These are phyloP conservation scores for Mycena sp. DNA, from an alignment of 1,284 basidiomycete species.

Conservation along the genomic window DNA sequence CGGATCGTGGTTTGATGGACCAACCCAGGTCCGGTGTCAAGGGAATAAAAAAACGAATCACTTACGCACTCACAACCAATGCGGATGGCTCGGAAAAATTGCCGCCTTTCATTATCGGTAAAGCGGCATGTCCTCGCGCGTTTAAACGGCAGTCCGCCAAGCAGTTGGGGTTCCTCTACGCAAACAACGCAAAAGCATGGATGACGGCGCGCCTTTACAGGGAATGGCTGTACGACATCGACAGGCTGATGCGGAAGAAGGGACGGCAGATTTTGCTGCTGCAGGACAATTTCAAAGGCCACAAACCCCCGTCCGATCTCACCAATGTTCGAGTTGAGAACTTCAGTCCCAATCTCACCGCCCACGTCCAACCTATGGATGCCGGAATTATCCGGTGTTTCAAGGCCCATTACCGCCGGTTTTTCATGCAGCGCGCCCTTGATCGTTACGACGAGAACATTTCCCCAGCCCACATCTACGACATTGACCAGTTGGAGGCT, in stretches of 20 bases:
- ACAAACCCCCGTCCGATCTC: constrained; percentile 35
- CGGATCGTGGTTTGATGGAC: constrained; percentile 41
- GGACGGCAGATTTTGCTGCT: constrained; percentile 39
- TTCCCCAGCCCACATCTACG: constrained; percentile 43
- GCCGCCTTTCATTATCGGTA: constrained; percentile 45
- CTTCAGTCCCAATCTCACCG: constrained; percentile 41
- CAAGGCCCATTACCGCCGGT: constrained; percentile 35
- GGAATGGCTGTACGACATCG: constrained; percentile 39
- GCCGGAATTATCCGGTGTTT: constrained; percentile 40
- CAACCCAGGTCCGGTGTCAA: constrained; percentile 42
- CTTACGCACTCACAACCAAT: constrained; percentile 41
- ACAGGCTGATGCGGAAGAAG: constrained; percentile 35
- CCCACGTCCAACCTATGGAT: constrained; percentile 42
- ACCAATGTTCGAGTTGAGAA: constrained; percentile 37
- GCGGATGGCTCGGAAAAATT: constrained; percentile 42
- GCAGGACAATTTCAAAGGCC: constrained; percentile 45
- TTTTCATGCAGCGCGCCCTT: constrained; percentile 35
- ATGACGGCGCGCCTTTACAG: constrained; percentile 46
- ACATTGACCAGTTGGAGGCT: constrained; percentile 44
- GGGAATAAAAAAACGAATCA: constrained; percentile 40
- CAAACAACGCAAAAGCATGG: no score
- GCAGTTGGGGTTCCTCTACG: no score
- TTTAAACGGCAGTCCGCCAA: constrained; percentile 41
- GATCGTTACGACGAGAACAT: constrained; percentile 41
- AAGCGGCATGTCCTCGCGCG: constrained; percentile 39